Conservation (phyloP, 257 asterid species). For the Solanum ossicruentum region DNA sequence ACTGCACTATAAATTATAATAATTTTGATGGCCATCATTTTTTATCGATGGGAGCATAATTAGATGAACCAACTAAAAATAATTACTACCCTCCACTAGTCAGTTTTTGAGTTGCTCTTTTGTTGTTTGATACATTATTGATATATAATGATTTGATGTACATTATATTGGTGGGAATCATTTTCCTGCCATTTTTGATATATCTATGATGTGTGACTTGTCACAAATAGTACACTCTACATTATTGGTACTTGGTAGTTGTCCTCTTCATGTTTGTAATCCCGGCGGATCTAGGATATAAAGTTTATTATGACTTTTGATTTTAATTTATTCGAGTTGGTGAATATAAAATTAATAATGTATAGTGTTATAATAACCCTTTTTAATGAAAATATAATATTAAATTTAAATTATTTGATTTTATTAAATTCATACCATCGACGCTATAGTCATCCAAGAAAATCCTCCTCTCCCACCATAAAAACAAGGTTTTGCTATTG, state of each 20-base stretch:
- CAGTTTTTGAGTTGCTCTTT: neutral
- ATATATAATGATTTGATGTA: neutral
- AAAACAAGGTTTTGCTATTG: neutral
- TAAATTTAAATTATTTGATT: neutral
- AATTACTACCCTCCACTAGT: neutral
- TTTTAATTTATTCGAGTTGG: neutral
- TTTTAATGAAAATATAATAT: neutral
- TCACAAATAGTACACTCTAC: neutral
- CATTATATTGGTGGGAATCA: neutral
- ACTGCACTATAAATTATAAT: neutral
- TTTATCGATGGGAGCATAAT: neutral
- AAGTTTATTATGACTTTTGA: neutral
- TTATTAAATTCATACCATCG: neutral
- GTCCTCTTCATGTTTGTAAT: neutral
- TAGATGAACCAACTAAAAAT: neutral
- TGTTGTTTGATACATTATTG: neutral
- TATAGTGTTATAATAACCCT: neutral
- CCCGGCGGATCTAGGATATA: rapidly evolving
- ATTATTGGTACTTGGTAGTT: neutral
- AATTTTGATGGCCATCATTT: neutral
- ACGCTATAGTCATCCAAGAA: neutral
- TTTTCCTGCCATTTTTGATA: neutral
- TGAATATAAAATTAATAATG: neutral
- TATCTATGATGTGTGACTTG: neutral
- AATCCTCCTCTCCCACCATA: neutral